phyloP scores from a whole-genome alignment of 768 basidiomycete genomes.

The Xerocomus potaroensis region DNA sequence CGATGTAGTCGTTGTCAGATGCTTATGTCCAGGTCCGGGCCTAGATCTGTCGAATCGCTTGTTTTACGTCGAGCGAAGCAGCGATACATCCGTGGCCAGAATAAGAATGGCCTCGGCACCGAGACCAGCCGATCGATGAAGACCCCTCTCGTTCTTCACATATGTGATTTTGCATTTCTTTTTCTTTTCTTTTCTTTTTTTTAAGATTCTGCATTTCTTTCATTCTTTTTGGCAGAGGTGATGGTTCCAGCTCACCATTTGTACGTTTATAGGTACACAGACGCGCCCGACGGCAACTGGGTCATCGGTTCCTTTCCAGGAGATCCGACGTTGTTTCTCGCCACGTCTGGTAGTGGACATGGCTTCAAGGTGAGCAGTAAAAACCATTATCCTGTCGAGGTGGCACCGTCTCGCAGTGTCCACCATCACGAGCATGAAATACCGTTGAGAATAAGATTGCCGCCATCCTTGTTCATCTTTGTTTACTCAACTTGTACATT shows the following conservation, averaged over 20 bases:
- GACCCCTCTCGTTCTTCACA: conserved; percentile 5
- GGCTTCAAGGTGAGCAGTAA: conserved; percentile 65
- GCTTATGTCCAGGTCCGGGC: no score
- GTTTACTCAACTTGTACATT: no score
- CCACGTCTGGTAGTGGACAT: conserved; percentile 87
- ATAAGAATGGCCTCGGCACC: background rate
- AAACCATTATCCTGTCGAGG: background rate
- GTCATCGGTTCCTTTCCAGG: conserved; percentile 71
- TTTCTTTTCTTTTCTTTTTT: background rate
- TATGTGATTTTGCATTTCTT: background rate
- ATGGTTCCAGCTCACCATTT: background rate
- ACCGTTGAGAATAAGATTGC: no score
- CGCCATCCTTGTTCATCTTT: no score
- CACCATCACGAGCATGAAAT: background rate
- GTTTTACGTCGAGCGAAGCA: no score
- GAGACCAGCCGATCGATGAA: background rate
- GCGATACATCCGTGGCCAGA: no score
- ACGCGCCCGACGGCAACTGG: conserved; percentile 85
- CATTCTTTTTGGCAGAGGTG: background rate
- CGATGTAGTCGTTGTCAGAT: no score
- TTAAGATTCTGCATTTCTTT: background rate
- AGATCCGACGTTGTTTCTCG: conserved; percentile 62
- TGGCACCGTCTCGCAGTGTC: background rate
- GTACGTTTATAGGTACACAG: conserved; percentile 69
- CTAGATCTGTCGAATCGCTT: no score